A percentile compares a stretch with the other conserved stretches of the same genome.
Evolutionary conservation across 257 asterid genomes (phyloP).

Genomic region (Gentiana macrophylla): DNA sequence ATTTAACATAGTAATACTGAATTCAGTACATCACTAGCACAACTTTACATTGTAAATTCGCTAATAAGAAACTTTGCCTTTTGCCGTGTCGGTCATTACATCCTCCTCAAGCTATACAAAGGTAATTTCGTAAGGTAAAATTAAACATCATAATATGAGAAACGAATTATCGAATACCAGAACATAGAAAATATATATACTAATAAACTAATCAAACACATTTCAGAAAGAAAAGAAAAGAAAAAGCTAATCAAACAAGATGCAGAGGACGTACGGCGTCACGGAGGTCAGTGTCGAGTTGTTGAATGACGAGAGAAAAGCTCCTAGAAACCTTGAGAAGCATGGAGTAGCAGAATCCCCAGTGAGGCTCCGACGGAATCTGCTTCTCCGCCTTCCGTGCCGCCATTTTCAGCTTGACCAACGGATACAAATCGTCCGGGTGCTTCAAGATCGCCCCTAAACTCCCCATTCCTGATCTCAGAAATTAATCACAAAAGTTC

Average conservation of each 20-base stretch:
- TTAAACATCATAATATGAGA: too few relatives aligned
- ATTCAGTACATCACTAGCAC: too few relatives aligned
- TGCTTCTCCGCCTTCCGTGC: conserved; percentile 66
- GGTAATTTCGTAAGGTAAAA: too few relatives aligned
- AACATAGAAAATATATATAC: too few relatives aligned
- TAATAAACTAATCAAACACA: too few relatives aligned
- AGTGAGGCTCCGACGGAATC: conserved; percentile 87
- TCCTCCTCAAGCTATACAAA: too few relatives aligned
- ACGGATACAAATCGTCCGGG: conserved; percentile 82
- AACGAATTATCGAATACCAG: too few relatives aligned
- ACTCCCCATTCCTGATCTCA: conserved; percentile 40
- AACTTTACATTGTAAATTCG: too few relatives aligned
- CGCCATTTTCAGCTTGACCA: conserved; percentile 73
- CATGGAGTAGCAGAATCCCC: conserved; percentile 88
- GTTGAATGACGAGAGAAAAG: conserved; percentile 81
- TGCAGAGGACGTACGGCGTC: conserved; percentile 55
- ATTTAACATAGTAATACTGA: too few relatives aligned
- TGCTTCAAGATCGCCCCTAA: conserved; percentile 64
- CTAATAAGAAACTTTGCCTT: too few relatives aligned
- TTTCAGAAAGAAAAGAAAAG: not conserved
- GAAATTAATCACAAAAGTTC: conserved; percentile 2
- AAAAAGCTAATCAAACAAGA: not conserved
- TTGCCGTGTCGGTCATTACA: too few relatives aligned
- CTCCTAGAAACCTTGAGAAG: conserved; percentile 91
- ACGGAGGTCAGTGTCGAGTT: conserved; percentile 88